Evolutionary conservation across 148 eudicot genomes (phyloP), one percentile per base, ranked within the genome.

Genomic region (Rhododendron henanense): DNA sequence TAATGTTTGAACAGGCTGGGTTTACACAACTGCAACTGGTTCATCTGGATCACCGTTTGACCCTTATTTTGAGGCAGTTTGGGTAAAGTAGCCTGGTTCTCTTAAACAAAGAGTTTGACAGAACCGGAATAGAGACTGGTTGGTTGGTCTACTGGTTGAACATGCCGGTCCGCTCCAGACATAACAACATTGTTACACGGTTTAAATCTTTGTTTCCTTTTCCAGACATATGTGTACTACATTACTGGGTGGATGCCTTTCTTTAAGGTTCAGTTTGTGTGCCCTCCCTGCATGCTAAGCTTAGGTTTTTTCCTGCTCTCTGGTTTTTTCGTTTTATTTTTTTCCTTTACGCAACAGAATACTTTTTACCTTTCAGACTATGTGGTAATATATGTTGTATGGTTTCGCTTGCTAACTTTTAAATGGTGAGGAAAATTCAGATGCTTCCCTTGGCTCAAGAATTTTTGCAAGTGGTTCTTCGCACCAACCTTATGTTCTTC

Each of bases 401-500:
- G 37, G 33, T 81, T 19, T 25, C 25, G 83, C 41, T 59, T n/a
- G 9, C 84, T 82, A 18, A 69, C 81, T 83, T 59, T 41, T 86
- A 55, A 41, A 48, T 79, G 83, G 51, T 86, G 45, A 41, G 85
- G 80, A 69, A 55, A 84, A 53, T 86, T 55, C 94, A 97, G 99
- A 85, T 94, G 89, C 93, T 94, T 87, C 99, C 99, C 80, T 84
- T 92, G 51, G 96, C 90, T 61, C 96, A 96, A 45, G 98, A 97
- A 84, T 61, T 90, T 84, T 91, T 94, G 87, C 96, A 93, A 88
- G 86, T 95, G 91, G 81, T 94, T 90, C 91, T 95, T 87, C 98
- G 98, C 51, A 87, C 98, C 67, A 97, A 97, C 86, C 96, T 97
- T 63, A 97, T 97, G 99, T 91, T 97, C 89, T 97, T 97, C 90